Evolutionary conservation across 768 basidiomycete genomes (phyloP).

Genomic region (Lactarius deliciosus): DNA sequence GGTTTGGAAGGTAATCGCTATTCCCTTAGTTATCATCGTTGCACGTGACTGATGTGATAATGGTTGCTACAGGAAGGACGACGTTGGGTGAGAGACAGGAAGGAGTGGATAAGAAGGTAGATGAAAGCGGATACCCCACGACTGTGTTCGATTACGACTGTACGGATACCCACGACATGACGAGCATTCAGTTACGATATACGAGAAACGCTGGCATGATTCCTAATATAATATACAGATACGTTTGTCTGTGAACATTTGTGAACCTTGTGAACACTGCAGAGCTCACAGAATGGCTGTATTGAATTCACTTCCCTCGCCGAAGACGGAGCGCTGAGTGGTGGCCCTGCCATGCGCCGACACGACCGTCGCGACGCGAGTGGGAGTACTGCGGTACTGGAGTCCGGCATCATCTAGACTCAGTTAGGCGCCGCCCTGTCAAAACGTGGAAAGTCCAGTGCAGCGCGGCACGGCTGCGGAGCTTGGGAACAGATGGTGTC

Average conservation of each 20-base stretch:
- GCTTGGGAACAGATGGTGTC: background rate
- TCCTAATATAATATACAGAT: background rate
- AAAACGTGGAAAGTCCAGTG: background rate
- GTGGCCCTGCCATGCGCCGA: background rate
- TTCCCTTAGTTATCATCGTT: background rate
- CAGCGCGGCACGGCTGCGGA: background rate
- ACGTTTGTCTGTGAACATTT: background rate
- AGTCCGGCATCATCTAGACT: background rate
- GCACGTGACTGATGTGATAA: background rate
- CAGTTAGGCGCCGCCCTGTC: background rate
- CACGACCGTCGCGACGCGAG: background rate
- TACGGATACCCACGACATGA: background rate
- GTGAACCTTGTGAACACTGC: background rate
- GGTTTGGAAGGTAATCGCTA: conserved; percentile 32
- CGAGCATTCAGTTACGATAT: background rate
- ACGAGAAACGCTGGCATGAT: background rate
- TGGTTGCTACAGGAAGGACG: background rate
- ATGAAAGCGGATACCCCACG: background rate
- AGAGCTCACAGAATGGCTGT: background rate
- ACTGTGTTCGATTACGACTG: background rate
- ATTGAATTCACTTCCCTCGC: background rate
- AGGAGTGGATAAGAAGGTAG: too few relatives aligned
- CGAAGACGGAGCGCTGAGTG: background rate
- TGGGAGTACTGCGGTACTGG: background rate
- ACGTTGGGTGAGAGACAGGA: background rate